These are phyloP conservation scores for Lindgomyces ingoldianus DNA, from an alignment of 495 filamentous ascomycete genomes.

Conservation along the genomic window DNA sequence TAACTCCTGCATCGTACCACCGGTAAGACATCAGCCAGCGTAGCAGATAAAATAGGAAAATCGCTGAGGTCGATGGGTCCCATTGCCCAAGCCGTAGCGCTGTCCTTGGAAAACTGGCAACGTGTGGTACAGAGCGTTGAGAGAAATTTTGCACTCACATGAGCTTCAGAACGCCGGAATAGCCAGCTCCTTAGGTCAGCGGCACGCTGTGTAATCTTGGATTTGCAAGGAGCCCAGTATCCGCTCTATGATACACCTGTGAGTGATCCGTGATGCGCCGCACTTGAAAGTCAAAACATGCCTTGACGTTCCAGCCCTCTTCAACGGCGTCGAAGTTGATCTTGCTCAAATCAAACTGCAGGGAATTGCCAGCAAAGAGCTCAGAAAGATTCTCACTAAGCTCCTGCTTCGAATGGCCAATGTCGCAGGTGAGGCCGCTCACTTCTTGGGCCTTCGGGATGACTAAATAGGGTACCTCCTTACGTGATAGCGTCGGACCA, in stretches of 20 bases:
- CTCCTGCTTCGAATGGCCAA: neutral
- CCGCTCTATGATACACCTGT: slow-evolving; percentile 2
- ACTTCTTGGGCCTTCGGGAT: slow-evolving; percentile 1
- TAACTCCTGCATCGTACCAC: too few species aligned
- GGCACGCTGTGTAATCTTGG: neutral
- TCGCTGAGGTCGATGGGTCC: too few species aligned
- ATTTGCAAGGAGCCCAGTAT: slow-evolving; percentile 2
- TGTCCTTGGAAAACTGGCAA: too few species aligned
- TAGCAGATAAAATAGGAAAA: neutral
- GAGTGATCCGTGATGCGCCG: too few species aligned
- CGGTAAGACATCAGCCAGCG: neutral
- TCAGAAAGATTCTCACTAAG: neutral
- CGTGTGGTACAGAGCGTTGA: too few species aligned
- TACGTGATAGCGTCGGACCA: slow-evolving; percentile 2
- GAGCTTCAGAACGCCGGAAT: slow-evolving; percentile 7
- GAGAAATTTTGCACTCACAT: neutral
- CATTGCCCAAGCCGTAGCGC: too few species aligned
- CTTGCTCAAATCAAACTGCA: slow-evolving; percentile 1
- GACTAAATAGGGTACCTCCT: neutral
- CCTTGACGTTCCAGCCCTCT: slow-evolving; percentile 19
- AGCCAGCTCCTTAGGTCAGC: slow-evolving; percentile 8
- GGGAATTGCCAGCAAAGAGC: neutral
- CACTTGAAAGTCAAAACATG: neutral
- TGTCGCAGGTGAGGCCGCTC: neutral
- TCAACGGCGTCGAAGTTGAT: neutral